phyloP scores from a whole-genome alignment of 352 stramenopile species.

The Thraustochytrium striatum region DNA sequence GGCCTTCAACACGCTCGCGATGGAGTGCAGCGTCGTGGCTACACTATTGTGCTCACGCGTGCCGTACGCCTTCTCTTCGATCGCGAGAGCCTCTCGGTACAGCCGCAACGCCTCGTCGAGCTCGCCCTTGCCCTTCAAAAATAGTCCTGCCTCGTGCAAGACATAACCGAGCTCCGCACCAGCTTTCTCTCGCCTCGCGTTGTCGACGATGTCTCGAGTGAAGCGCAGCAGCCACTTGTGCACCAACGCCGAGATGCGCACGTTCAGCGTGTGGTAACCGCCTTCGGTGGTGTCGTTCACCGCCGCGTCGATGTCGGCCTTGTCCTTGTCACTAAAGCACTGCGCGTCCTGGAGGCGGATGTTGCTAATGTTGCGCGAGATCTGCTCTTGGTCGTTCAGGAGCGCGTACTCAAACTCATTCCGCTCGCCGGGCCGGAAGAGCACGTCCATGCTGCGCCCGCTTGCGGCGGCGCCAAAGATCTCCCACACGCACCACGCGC shows the following conservation, averaged over 20 bases:
- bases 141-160: background rate
- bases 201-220: background rate
- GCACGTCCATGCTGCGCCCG: background rate
- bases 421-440: slow-evolving; percentile 11
- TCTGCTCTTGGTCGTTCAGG: background rate
- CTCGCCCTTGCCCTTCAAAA: background rate
- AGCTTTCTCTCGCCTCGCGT: background rate
- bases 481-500: slow-evolving; percentile 31
- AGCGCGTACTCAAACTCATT: slow-evolving; percentile 3
- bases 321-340: background rate
- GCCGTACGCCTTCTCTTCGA: background rate
- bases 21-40: too few relatives aligned
- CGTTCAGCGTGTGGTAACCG: background rate
- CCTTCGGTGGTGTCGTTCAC: background rate
- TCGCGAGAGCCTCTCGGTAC: background rate
- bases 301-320: background rate
- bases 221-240: background rate
- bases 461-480: background rate
- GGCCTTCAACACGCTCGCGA: too few relatives aligned
- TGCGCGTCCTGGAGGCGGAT: background rate
- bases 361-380: background rate
- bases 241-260: background rate
- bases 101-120: background rate
- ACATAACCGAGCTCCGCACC: background rate
- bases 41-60: too few relatives aligned